Evolutionary conservation across 306 rosid species (phyloP), one percentile per base, ranked within the genome.

Genomic region (Begonia loranthoides): DNA sequence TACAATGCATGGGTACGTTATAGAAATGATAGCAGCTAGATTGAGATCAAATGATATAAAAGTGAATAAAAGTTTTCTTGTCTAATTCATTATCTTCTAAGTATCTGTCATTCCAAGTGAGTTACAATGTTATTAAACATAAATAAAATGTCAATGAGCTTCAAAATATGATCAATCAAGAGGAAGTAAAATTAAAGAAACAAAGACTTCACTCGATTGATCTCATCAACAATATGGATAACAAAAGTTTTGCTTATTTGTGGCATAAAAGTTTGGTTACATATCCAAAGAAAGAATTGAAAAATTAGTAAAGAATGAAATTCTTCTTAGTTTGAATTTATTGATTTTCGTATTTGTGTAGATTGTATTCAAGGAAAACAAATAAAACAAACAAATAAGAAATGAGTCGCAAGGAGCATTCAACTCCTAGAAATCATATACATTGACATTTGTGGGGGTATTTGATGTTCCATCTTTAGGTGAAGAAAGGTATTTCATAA

Each of bases 321-420:
- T 51, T 24, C 5, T 46, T 46, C 5, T 1, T 10, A 14, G 14
- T 15, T 46, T 46, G 14, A 5, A 46, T 46, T 46, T 46, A 46
- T 15, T 5, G 1, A 6, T 46, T 15, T 9, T 9, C 1, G 1
- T 46, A 13, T 6, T 12, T 46, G 50, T 46, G 50, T 46, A n/a
- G 13, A 45, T 45, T 45, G 49, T 45, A 8, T 46, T 46, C 12
- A 46, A 9, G 36, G 39, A 51, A 51, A 1, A 11, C 12, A 19
- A 17, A 51, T 40, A 1, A 22, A 51, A 51, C 56, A 51, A 5
- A 19, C 34, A 10, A 22, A 17, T 17, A 17, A 51, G 15, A 51
- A 51, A 51, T 1, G 38, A 51, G 56, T 40, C 56, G 21, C 56
- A 51, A 51, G 41, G 28, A 51, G 56, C n/a, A 51, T 39, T 2